A percentile compares a stretch with the other conserved stretches of the same genome.
Conservation (phyloP, 192 early-diverging fungal genomes). For the Backusella circina region DNA sequence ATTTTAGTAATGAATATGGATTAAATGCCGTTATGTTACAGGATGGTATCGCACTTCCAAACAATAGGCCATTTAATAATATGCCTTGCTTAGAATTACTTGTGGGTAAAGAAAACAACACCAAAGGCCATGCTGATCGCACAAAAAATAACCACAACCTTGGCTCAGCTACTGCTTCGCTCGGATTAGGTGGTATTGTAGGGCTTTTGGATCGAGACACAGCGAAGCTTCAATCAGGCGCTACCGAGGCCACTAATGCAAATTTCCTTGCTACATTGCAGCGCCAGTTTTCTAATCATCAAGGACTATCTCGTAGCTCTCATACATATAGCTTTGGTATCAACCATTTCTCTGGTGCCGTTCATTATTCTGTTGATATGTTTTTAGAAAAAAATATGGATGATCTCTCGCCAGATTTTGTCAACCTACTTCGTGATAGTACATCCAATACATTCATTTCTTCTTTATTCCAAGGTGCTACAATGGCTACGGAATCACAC, state of each 20-base stretch:
- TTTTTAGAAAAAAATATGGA: constrained; percentile 63
- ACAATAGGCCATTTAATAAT: constrained; percentile 43
- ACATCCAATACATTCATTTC: constrained; percentile 58
- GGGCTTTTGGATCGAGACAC: constrained; percentile 42
- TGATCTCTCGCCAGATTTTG: constrained; percentile 62
- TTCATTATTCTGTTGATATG: constrained; percentile 64
- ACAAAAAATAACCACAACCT: not conserved
- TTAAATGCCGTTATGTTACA: constrained; percentile 50
- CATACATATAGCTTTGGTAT: constrained; percentile 55
- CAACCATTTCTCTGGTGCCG: constrained; percentile 55
- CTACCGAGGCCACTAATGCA: constrained; percentile 44
- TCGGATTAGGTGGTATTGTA: constrained; percentile 33
- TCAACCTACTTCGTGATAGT: constrained; percentile 58
- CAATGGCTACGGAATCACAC: constrained; percentile 68
- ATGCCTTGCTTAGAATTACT: constrained; percentile 51
- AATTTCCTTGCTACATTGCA: constrained; percentile 31
- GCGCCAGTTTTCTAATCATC: constrained; percentile 10
- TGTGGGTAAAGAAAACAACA: constrained; percentile 20
- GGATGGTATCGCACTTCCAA: constrained; percentile 58
- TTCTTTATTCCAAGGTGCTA: constrained; percentile 65
- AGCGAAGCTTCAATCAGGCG: constrained; percentile 34
- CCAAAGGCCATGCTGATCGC: not conserved
- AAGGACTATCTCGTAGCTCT: constrained; percentile 11
- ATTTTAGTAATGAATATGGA: constrained; percentile 48
- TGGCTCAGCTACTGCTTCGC: not conserved